Base-by-base conservation (phyloP, 495 filamentous ascomycete genomes). In the Clohesyomyces aquaticus region DNA sequence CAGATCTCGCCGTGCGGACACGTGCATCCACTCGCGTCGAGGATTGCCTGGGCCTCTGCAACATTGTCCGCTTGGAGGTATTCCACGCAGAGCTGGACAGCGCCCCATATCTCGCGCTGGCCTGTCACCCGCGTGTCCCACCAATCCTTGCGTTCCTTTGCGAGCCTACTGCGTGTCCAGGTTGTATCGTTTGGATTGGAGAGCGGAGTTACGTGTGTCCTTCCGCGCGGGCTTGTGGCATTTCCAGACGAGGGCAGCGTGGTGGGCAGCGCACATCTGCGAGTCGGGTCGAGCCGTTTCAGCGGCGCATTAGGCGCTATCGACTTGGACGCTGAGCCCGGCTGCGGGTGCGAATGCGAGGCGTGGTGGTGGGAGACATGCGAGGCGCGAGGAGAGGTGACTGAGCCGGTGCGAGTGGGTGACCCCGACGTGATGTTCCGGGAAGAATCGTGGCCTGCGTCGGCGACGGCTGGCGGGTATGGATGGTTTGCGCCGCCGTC, bases 11-110 rank as follows among this genome's bases (percentile, higher is more conserved):
- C 86, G 0, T 85, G 91, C 1, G 91, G 91, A 38, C 94, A 77
- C 1, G 89, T 96, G 41, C 96, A 81, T 4, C 85, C 91, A 8
- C 85, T 86, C 1, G 93, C 92, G 73, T 87, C 84, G 6, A 96
- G 73, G 47, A 90, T 87, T 41, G 79, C 82, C 78, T 97, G 92
- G 26, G 93, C 91, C 3, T 88, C 93, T 12, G 72, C 80, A 3
- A 91, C 65, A 71, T 88, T 82, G 10, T 73, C 76, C 1, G 69
- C 66, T 74, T 85, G 86, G 65, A 95, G 68, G 18, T 89, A 74
- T 55, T 89, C 83, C 14, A 89, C 76, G 0, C 87, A 89, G 0
- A 83, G 76, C 26, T 81, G 81, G 11, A 96, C 63, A 1, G 90
- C 88, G 41, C 81, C 82, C 93, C 93, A 98, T 42, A 93, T 79